Evolutionary conservation across 345 rosid species (phyloP), one percentile per base, ranked within the genome.

Genomic region (Syzygium jambos): DNA sequence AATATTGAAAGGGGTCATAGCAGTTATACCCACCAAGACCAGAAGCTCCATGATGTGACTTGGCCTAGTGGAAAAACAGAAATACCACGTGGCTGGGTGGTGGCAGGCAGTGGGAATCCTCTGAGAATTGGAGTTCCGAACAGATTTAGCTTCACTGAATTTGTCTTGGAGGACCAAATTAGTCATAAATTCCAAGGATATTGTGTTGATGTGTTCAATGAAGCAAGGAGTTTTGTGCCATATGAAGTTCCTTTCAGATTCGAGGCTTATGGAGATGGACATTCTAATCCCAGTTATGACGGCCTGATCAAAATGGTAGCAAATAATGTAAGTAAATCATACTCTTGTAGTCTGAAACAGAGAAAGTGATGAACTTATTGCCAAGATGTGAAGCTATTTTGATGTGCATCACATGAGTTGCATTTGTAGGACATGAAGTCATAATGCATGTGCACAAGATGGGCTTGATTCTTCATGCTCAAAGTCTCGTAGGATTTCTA

Each of bases 11-110:
- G 86, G 23, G 83, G 89, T 82, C 88, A 90, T 68, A 59, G 68
- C 41, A 61, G 63, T 59, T 77, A 88, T n/a, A 91, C 93, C 54
- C 87, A 30, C 23, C 29, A n/a, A 55, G 90, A 92, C 59, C 95
- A 92, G 91, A 89, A 92, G 86, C 97, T 97, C 88, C 87, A 30
- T 51, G 73, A 51, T 61, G 91, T 97, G 87, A 93, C 93, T 27
- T 97, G 98, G 98, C 98, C 99, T 68, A 94, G 99, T 86, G 98
- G 96, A 88, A 90, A 92, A 61, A 89, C 86, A 22, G 91, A 92
- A 88, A 92, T 10, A 85, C 99, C 98, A 13, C 98, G 95, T 84
- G 99, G 99, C 87, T 95, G 98, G 98, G 94, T 93, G 84, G 90
- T 96, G 89, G 95, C 98, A 56, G 90, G 89, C 59, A 59, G 89